phyloP scores from a whole-genome alignment of 768 basidiomycete genomes.

The Xerocomellus amylosporus region DNA sequence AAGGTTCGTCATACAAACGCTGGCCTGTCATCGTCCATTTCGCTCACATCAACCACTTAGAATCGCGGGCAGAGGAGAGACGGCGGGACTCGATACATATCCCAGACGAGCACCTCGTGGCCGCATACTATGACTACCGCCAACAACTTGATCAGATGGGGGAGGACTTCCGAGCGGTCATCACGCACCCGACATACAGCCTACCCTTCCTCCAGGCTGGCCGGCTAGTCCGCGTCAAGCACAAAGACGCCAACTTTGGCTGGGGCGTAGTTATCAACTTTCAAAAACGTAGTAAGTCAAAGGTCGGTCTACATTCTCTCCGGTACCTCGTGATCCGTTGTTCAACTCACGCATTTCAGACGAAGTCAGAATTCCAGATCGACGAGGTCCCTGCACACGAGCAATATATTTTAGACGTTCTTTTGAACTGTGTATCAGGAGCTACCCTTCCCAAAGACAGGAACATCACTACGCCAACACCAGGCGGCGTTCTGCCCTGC shows the following conservation, averaged over 20 bases:
- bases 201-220: constrained; percentile 92
- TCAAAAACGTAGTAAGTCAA: constrained; percentile 81
- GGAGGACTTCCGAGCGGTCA: constrained; percentile 84
- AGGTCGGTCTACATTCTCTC: constrained; percentile 42
- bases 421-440: constrained; percentile 74
- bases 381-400: constrained; percentile 80
- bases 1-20: constrained; percentile 51
- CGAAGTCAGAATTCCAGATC: constrained; percentile 58
- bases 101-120: constrained; percentile 77
- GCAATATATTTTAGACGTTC: constrained; percentile 90
- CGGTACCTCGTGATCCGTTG: neutral
- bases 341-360: constrained; percentile 36
- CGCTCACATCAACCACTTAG: constrained; percentile 39
- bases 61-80: constrained; percentile 72
- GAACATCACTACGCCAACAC: constrained; percentile 51
- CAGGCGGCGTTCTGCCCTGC: constrained; percentile 76
- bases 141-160: constrained; percentile 89
- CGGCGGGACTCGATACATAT: constrained; percentile 62
- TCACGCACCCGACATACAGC: constrained; percentile 94
- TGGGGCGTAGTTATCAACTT: constrained; percentile 96
- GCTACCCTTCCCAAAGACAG: constrained; percentile 59
- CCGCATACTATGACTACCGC: constrained; percentile 91
- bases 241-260: constrained; percentile 87
- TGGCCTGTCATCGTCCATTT: neutral
- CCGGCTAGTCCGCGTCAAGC: constrained; percentile 86